A percentile compares a stretch with the other conserved stretches of the same genome.
Conservation (phyloP, 371 early-diverging fungal genomes). For the Mortierella sp. region DNA sequence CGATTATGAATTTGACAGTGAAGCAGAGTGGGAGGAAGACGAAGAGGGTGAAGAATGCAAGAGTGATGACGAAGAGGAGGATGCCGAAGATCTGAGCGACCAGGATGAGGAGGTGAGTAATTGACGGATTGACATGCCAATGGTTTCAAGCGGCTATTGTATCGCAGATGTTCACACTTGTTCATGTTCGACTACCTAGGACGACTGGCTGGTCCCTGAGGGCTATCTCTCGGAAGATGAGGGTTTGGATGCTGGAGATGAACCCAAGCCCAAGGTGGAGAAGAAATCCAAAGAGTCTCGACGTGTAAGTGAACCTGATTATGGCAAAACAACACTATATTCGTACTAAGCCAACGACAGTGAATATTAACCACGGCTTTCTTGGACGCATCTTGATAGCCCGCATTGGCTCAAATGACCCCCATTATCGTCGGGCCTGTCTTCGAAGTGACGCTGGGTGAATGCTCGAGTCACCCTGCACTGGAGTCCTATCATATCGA, state of each 20-base stretch:
- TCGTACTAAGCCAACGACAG: not conserved
- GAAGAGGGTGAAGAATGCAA: constrained; percentile 89
- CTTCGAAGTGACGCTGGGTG: constrained; percentile 57
- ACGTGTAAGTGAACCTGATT: constrained; percentile 23
- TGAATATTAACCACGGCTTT: no score
- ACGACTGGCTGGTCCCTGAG: constrained; percentile 79
- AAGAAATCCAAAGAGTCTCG: constrained; percentile 36
- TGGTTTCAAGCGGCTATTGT: constrained; percentile 43
- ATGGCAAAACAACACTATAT: not conserved
- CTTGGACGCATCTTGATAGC: constrained; percentile 24
- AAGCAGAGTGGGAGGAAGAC: constrained; percentile 92
- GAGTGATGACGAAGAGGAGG: constrained; percentile 82
- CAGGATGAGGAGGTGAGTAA: constrained; percentile 63
- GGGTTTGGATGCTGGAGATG: constrained; percentile 67
- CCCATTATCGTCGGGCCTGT: constrained; percentile 65
- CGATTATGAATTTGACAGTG: constrained; percentile 89
- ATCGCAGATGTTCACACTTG: no score
- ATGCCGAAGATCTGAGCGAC: constrained; percentile 62
- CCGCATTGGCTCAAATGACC: constrained; percentile 32
- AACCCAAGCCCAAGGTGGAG: constrained; percentile 18
- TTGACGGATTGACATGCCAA: no score
- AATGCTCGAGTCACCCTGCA: constrained; percentile 40
- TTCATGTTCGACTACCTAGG: constrained; percentile 24
- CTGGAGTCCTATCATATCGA: constrained; percentile 47
- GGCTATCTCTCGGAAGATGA: constrained; percentile 87